Evolutionary conservation across 306 rosid genomes (phyloP).

Genomic region (Glycine soja): DNA sequence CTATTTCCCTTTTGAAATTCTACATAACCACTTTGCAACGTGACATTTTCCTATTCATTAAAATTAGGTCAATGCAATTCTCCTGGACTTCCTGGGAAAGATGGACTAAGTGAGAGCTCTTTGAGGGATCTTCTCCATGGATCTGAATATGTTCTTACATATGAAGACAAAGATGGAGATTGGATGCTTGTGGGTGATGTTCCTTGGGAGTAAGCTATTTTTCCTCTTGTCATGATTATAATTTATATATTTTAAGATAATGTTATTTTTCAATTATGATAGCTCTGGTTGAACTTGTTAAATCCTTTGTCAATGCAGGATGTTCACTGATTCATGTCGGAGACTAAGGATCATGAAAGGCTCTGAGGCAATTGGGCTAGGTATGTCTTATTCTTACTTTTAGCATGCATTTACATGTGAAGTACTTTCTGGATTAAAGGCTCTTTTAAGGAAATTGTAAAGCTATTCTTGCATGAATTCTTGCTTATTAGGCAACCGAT

Average conservation of each 20-base stretch:
- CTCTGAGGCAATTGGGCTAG: constrained; percentile 91
- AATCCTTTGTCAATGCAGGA: constrained; percentile 58
- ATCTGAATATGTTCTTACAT: constrained; percentile 88
- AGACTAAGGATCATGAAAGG: constrained; percentile 93
- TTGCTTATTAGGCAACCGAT: constrained; percentile 9
- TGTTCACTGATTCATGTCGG: constrained; percentile 82
- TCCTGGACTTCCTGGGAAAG: constrained; percentile 69
- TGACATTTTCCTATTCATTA: constrained; percentile 39
- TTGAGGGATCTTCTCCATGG: constrained; percentile 87
- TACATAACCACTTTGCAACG: constrained; percentile 1
- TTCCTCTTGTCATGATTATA: constrained; percentile 28
- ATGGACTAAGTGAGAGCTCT: constrained; percentile 78
- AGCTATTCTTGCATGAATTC: constrained; percentile 9
- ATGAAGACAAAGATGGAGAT: constrained; percentile 94
- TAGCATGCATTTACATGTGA: background rate
- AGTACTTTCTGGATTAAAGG: background rate
- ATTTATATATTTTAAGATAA: background rate
- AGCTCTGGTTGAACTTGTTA: constrained; percentile 13
- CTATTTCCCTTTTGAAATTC: too few relatives aligned
- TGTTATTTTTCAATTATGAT: background rate
- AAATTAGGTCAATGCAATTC: constrained; percentile 81
- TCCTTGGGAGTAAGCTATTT: constrained; percentile 87
- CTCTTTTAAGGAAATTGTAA: background rate
- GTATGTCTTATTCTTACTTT: constrained; percentile 48
- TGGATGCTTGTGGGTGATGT: constrained; percentile 99